These are phyloP conservation scores for Kazachstania taianensis DNA, from an alignment of 805 yeast species.

Conservation along the genomic window DNA sequence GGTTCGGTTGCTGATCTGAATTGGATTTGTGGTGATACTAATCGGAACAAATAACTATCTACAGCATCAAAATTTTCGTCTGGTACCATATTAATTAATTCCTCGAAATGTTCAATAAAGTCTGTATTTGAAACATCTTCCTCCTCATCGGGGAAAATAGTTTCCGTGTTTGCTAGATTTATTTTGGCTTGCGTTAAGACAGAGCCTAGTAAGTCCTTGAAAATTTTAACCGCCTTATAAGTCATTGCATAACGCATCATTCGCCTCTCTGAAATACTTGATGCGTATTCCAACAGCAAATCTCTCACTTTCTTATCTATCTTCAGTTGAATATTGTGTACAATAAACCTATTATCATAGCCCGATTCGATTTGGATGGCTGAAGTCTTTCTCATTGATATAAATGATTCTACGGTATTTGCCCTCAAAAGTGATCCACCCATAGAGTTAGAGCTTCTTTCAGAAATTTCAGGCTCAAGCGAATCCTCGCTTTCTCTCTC, in stretches of 20 bases:
- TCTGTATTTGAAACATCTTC: slow-evolving; percentile 22
- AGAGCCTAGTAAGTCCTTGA: slow-evolving; percentile 32
- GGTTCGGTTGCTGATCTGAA: slow-evolving; percentile 37
- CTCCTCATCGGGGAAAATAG: slow-evolving; percentile 11
- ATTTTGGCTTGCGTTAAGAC: slow-evolving; percentile 14
- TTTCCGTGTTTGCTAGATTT: background rate
- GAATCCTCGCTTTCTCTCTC: too few species aligned
- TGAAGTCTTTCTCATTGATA: slow-evolving; percentile 24
- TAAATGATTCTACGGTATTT: slow-evolving; percentile 24
- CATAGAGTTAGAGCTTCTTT: slow-evolving; percentile 2
- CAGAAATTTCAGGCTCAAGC: slow-evolving; percentile 9
- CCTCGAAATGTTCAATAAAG: slow-evolving; percentile 37
- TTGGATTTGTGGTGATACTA: slow-evolving; percentile 57
- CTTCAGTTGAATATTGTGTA: slow-evolving; percentile 45
- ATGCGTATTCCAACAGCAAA: slow-evolving; percentile 37
- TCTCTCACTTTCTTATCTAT: slow-evolving; percentile 46
- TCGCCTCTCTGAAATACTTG: slow-evolving; percentile 35
- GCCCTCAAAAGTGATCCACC: slow-evolving; percentile 9
- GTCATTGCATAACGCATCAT: slow-evolving; percentile 38
- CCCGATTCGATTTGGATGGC: slow-evolving; percentile 21
- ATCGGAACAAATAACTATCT: slow-evolving; percentile 42
- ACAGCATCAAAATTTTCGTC: slow-evolving; percentile 33
- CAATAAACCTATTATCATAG: slow-evolving; percentile 49
- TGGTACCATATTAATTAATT: slow-evolving; percentile 34
- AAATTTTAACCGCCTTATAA: slow-evolving; percentile 39